Evolutionary conservation across 306 rosid genomes (phyloP).

Genomic region (Hippophae gyantsensis): DNA sequence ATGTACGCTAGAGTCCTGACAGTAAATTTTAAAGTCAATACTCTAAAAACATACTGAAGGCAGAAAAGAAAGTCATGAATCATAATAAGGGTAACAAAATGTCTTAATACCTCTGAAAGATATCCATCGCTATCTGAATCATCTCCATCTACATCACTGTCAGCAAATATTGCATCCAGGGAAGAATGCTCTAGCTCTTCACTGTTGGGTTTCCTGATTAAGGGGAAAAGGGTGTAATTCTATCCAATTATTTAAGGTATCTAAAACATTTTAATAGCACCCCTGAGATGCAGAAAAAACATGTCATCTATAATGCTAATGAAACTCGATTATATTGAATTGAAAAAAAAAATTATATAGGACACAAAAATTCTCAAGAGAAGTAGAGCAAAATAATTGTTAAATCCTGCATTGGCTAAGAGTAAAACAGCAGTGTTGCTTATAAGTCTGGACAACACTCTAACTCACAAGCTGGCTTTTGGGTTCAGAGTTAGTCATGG

Average conservation of each 20-base stretch:
- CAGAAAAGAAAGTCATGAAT: conserved; percentile 8
- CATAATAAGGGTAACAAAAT: conserved; percentile 9
- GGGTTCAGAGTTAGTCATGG: no score
- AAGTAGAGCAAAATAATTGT: not conserved
- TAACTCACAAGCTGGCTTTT: no score
- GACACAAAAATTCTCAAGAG: not conserved
- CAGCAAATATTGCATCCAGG: conserved; percentile 49
- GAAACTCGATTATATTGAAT: not conserved
- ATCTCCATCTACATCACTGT: conserved; percentile 37
- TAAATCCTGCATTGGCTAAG: no score
- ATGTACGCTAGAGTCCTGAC: conserved; percentile 42
- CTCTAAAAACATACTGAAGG: conserved; percentile 4
- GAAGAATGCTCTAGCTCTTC: conserved; percentile 32
- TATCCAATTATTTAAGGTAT: conserved; percentile 5
- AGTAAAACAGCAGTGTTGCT: no score
- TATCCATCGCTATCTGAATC: conserved; percentile 79
- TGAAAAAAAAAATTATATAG: conserved; percentile 11
- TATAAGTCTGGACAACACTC: no score
- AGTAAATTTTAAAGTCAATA: conserved; percentile 14
- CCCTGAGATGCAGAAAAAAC: conserved; percentile 7
- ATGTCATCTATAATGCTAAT: not conserved
- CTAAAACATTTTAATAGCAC: conserved; percentile 7
- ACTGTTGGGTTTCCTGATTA: conserved; percentile 30
- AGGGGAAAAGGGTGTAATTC: not conserved
- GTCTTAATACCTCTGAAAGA: conserved; percentile 70